Base-by-base conservation (phyloP, 2,329 filamentous ascomycete species). In the Phialophora tarda region DNA sequence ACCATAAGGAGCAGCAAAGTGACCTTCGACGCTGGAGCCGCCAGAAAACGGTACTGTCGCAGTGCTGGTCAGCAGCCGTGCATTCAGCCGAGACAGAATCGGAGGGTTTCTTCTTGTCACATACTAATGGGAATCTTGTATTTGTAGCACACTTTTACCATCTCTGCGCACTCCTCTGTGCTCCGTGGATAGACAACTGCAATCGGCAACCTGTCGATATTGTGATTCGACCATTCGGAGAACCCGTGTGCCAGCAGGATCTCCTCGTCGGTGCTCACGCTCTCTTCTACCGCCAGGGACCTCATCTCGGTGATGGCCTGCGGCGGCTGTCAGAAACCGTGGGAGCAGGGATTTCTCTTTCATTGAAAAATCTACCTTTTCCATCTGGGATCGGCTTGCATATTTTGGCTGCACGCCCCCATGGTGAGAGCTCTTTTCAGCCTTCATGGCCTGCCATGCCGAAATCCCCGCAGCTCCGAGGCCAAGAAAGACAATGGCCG, bases 1-100 rank as follows among this genome's bases (percentile, higher is more conserved):
- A 14, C 92, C 92, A 74, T 89, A 90, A 0, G 92, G 92, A 17
- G 92, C 91, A 0, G 91, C 91, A 77, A 96, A 96, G 76, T 96
- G 95, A 10, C 91, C 93, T 77, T 97, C 93, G 0, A 97, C 82
- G 71, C 91, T 94, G 0, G 91, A 90, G 17, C 93, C 93, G 2
- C 92, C 93, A 0, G 91, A 94, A 75, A 91, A 97, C 0, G 91
- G 90, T 65, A 58, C 28, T 28, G 28, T 28, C 28, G 28, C 28
- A 28, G 28, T 28, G 28, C 28, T 28, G 2, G 24, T 26, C 24
- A 26, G 24, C 24, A 26, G 24, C 2, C 2, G 24, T 26, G 24
- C 24, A n/a, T 26, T 28, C 28, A 28, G 28, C 28, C 6, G 28
- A 28, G 28, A 28, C 28, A 7, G 28, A 28, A 28, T 4, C 6